Evolutionary conservation across 257 asterid species (phyloP), one percentile per base, ranked within the genome.

Genomic region (Solanum gandarillasii): DNA sequence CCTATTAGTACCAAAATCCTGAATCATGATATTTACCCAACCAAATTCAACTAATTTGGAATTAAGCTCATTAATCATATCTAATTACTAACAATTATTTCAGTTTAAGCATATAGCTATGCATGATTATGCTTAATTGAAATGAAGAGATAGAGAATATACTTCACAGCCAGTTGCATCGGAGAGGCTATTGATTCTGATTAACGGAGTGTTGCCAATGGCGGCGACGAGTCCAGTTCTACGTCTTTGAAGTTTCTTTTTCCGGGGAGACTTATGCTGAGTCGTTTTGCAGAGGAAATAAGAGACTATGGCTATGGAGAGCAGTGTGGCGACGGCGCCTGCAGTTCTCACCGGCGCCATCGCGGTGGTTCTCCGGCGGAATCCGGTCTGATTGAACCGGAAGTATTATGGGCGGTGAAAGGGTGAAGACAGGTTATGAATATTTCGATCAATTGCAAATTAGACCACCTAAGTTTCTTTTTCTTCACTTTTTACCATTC

Each of bases 151-250:
- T 60, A 78, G 83, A 86, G 2, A 79, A 41, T 48, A 41, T 79
- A 97, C 99, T 91, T 97, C 95, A 90, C 99, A 97, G 9, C 99
- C 98, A 70, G 99, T 97, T 83, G 98, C 98, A 29, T 93, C 93
- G 72, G 99, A 97, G 87, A 97, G 98, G 91, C 98, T 94, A 84
- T 93, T 94, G 94, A 97, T 95, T 89, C 98, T 92, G 87, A 97
- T 94, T 65, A 97, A 95, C 86, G 97, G 99, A 67, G 99, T 97
- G 89, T 93, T 95, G 86, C 99, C 99, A 89, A 97, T 91, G 91
- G 99, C 98, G 89, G 94, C 97, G 85, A 95, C 91, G 81, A 97
- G 92, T 16, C 99, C 99, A 32, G 86, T 91, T 88, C 93, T 91
- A 74, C 87, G 91, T 86, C 87, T 93, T 72, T 85, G 87, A n/a